phyloP scores from a whole-genome alignment of 148 eudicot species.

The Silene conica region DNA sequence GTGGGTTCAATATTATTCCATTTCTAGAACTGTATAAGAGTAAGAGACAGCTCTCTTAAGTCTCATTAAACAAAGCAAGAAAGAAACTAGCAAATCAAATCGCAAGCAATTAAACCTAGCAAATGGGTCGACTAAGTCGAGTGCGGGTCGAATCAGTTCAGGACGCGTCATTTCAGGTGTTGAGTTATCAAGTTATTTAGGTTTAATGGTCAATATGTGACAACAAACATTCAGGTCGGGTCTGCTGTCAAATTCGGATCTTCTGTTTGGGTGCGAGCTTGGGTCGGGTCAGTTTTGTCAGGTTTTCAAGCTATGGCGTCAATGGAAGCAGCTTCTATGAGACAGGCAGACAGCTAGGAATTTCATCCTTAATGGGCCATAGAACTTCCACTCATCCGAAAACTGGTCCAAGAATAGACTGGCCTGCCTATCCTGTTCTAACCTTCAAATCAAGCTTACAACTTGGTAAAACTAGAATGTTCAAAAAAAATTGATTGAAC shows the following conservation, averaged over 20 bases:
- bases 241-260: too few species aligned
- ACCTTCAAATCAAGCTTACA: too few species aligned
- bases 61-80: slow-evolving; percentile 13
- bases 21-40: background rate
- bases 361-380: slow-evolving; percentile 16
- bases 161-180: too few species aligned
- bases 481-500: too few species aligned
- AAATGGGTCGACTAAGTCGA: too few species aligned
- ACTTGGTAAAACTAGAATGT: too few species aligned
- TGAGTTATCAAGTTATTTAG: too few species aligned
- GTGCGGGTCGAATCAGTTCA: too few species aligned
- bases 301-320: slow-evolving; percentile 2
- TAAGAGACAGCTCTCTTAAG: background rate
- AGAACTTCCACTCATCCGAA: slow-evolving; percentile 13
- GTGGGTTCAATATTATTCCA: slow-evolving; percentile 7
- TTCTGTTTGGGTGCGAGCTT: too few species aligned
- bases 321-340: slow-evolving; percentile 19
- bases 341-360: slow-evolving; percentile 11
- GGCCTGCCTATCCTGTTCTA: slow-evolving; percentile 7
- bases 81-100: background rate
- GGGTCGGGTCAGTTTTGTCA: too few species aligned
- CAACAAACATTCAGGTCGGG: too few species aligned
- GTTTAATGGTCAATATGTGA: too few species aligned
- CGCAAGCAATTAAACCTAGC: background rate
- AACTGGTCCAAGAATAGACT: slow-evolving; percentile 16